Percentiles rank a stretch among this genome's conserved stretches.
phyloP scores from a whole-genome alignment of 768 basidiomycete genomes.

The Epithele typhae region DNA sequence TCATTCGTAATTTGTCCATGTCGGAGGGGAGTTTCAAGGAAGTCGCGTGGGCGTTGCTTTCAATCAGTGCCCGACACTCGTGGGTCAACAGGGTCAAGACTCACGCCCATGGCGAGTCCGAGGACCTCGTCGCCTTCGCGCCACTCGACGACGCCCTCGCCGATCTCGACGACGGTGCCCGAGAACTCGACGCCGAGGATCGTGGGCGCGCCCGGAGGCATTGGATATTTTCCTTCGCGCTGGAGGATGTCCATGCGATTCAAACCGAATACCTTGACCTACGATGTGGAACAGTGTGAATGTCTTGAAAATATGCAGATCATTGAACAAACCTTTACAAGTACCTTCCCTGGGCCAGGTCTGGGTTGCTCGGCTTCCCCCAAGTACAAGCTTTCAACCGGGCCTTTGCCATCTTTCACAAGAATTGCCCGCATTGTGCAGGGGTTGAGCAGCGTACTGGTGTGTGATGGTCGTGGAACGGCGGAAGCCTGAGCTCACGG shows the following conservation, averaged over 20 bases:
- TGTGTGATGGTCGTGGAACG: too few species aligned
- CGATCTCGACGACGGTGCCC: slow-evolving; percentile 47
- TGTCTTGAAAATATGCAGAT: not conserved
- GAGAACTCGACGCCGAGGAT: slow-evolving; percentile 90
- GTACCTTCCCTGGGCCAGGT: slow-evolving; percentile 54
- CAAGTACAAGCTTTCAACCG: slow-evolving; percentile 72
- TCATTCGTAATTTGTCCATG: not conserved
- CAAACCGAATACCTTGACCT: slow-evolving; percentile 83
- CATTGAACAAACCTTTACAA: slow-evolving; percentile 69
- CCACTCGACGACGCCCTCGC: slow-evolving; percentile 28
- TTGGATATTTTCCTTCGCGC: slow-evolving; percentile 67
- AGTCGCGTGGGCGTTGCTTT: too few species aligned
- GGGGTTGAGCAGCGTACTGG: too few species aligned
- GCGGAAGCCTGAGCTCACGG: too few species aligned
- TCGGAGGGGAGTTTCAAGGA: too few species aligned
- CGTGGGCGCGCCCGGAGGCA: slow-evolving; percentile 68
- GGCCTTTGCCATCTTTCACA: slow-evolving; percentile 71
- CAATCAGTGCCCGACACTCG: too few species aligned
- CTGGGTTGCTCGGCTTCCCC: slow-evolving; percentile 65
- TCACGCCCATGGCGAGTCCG: slow-evolving; percentile 76
- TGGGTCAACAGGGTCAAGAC: slow-evolving; percentile 21
- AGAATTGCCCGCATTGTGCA: slow-evolving; percentile 77
- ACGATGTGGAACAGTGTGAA: not conserved
- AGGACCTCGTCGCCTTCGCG: slow-evolving; percentile 79
- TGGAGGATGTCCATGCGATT: slow-evolving; percentile 85